A percentile compares a stretch with the other conserved stretches of the same genome.
Evolutionary conservation across 352 stramenopile species (phyloP).

Genomic region (Globisporangium echinulatum): DNA sequence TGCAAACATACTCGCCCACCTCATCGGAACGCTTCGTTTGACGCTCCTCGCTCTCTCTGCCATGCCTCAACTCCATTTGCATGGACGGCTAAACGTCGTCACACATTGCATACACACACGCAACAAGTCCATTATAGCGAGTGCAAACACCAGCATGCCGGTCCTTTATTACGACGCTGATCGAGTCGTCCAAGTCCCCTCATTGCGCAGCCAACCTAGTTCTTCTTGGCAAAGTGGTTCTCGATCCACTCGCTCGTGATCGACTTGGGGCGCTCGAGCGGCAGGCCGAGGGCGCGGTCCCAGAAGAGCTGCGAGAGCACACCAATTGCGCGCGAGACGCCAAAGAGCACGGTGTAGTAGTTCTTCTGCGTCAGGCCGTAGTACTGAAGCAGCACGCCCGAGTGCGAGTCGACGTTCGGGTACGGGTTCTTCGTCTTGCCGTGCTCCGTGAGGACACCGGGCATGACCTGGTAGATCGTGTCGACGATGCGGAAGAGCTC

Average conservation of each 20-base stretch:
- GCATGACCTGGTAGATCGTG: conserved; percentile 99
- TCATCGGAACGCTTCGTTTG: too few species aligned
- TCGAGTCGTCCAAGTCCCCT: too few species aligned
- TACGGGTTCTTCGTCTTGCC: conserved; percentile 99
- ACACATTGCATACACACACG: too few species aligned
- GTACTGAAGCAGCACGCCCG: conserved; percentile 97
- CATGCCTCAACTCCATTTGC: too few species aligned
- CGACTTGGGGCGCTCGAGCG: conserved; percentile 98
- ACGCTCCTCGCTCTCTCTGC: too few species aligned
- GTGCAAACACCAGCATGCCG: too few species aligned
- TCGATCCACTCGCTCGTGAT: conserved; percentile 98
- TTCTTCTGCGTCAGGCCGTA: conserved; percentile 99
- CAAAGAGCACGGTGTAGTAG: conserved; percentile 99
- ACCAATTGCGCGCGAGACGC: conserved; percentile 96
- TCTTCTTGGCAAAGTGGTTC: conserved; percentile 89
- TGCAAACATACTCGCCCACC: too few species aligned
- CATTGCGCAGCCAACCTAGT: conserved; percentile 25
- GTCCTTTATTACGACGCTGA: too few species aligned
- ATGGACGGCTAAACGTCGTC: too few species aligned
- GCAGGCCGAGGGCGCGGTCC: conserved; percentile 96
- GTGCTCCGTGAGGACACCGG: conserved; percentile 97
- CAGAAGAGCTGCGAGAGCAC: conserved; percentile 98
- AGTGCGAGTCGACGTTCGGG: conserved; percentile 99
- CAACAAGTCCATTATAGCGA: too few species aligned
- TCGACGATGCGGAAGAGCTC: conserved; percentile 98